Evolutionary conservation across 2,329 filamentous ascomycete species (phyloP), one percentile per base, ranked within the genome.

Genomic region (Hyphodiscus sp.): DNA sequence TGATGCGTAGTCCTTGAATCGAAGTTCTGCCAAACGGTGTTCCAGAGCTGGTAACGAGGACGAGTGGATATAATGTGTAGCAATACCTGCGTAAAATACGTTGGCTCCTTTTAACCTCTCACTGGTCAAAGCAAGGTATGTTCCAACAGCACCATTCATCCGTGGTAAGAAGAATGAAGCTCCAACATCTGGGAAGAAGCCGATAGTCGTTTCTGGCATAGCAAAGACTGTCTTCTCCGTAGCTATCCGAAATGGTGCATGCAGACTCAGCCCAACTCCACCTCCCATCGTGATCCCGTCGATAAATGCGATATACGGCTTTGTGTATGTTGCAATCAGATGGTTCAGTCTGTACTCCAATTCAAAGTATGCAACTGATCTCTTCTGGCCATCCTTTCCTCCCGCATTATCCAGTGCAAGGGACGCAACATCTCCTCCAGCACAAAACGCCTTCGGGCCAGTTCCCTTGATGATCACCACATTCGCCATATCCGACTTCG

Each of bases 271-370:
- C 7, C 94, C 94, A 50, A 97, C 94, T 61, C 94, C 94, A 52
- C 94, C 94, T 52, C 94, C 94, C 94, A 99, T 99, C 50, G 95
- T 99, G 70, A 96, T 88, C 55, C 94, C 94, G 67, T 99, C 94
- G 86, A 99, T 95, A 68, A 97, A 87, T 30, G 94, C 88, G 50
- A 99, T 83, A 67, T 94, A 95, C 0, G 94, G 94, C 75, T 96
- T 99, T 57, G 76, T 69, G 74, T 96, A 96, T 41, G 91, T 96
- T 20, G 94, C 89, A 68, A 99, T 96, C 63, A 92, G 78, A 73
- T 99, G 94, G 70, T 99, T 89, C 58, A 99, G 84, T 74, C 89
- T 86, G 78, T 97, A 99, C 84, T 99, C 95, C 53, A 94, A 84
- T 13, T 76, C 89, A 69, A 99, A 99, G 77, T 95, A 99, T 49